Base-by-base conservation (phyloP, 1,139 yeast species). In the Pichiaceae sp. region DNA sequence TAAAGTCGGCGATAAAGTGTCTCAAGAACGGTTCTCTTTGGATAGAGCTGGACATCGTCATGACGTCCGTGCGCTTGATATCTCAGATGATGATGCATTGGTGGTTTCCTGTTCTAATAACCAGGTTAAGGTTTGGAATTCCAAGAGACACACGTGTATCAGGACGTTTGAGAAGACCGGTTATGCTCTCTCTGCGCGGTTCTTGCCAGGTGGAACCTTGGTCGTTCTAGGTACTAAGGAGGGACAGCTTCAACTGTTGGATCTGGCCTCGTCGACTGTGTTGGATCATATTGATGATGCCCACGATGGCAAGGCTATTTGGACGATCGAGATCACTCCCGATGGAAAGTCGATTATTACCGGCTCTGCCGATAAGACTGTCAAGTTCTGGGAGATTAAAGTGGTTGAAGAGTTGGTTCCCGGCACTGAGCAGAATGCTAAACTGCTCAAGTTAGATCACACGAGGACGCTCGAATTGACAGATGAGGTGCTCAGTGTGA, bases 81-180 rank as follows among this genome's bases (percentile, higher is more conserved):
- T 93, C 29, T 81, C 95, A 35, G 74, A 78, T 32, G 96, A 89
- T 59, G 76, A 80, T 53, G 78, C 76, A 53, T 63, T 91, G 45
- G 63, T 89, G 33, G 95, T 91, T 2, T 81, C 96, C 4, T 96
- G 95, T 1, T 82, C 96, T 1, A 86, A 87, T 52, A 96, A 97
- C 9, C 74, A 75, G 47, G 62, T 91, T 43, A 93, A 91, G 54
- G 69, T 93, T 24, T 89, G 96, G 96, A 93, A 91, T 53, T 58
- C 83, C 32, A 69, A 70, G 43, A 78, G 93, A 1, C 68, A 66
- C 24, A 74, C 76, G 43, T 93, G 95, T 45, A 70, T 91, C 39
- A 71, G 98, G 52, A 82, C 95, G 0, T 82, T 91, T 53, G 87
- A 81, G 28, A 52, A 53, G 30, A 76, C 95, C 48, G 97, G 96